Conservation (phyloP, 352 stramenopile species). For the Pythium pyrilobum region DNA sequence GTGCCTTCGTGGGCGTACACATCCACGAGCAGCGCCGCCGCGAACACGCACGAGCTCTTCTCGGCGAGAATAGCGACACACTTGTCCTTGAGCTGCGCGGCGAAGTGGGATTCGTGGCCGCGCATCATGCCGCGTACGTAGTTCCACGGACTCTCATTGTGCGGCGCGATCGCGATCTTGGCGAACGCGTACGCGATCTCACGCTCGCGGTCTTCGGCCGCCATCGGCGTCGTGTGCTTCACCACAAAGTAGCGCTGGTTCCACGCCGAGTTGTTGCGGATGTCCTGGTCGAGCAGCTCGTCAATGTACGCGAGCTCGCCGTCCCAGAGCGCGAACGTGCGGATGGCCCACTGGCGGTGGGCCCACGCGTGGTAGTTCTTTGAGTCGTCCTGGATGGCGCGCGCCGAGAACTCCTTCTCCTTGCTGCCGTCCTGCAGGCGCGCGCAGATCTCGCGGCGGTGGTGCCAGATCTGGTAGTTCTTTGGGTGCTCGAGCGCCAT, state of each 20-base stretch:
- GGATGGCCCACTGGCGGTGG: conserved; percentile 94
- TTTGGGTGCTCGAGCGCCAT: conserved; percentile 95
- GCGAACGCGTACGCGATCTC: conserved; percentile 75
- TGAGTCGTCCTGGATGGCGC: conserved; percentile 91
- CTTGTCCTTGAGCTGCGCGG: conserved; percentile 34
- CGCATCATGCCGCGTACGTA: conserved; percentile 75
- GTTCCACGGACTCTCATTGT: conserved; percentile 93
- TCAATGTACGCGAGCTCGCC: conserved; percentile 91
- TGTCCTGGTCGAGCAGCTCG: conserved; percentile 85
- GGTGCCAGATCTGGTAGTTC: conserved; percentile 99
- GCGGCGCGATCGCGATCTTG: conserved; percentile 60
- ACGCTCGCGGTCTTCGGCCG: conserved; percentile 28
- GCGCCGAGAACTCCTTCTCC: conserved; percentile 91
- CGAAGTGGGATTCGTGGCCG: conserved; percentile 44
- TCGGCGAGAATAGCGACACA: conserved; percentile 30
- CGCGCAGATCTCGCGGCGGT: conserved; percentile 92
- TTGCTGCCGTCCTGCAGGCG: conserved; percentile 65
- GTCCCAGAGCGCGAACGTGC: conserved; percentile 86
- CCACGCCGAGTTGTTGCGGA: conserved; percentile 96
- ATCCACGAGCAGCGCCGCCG: conserved; percentile 65
- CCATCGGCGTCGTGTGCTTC: conserved; percentile 41
- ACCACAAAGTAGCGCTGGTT: conserved; percentile 88
- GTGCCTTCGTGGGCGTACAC: conserved; percentile 52
- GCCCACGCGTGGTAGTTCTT: conserved; percentile 99
- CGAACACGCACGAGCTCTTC: conserved; percentile 62